Evolutionary conservation across 2,329 filamentous ascomycete genomes (phyloP).

Genomic region (Cercospora brassicicola): DNA sequence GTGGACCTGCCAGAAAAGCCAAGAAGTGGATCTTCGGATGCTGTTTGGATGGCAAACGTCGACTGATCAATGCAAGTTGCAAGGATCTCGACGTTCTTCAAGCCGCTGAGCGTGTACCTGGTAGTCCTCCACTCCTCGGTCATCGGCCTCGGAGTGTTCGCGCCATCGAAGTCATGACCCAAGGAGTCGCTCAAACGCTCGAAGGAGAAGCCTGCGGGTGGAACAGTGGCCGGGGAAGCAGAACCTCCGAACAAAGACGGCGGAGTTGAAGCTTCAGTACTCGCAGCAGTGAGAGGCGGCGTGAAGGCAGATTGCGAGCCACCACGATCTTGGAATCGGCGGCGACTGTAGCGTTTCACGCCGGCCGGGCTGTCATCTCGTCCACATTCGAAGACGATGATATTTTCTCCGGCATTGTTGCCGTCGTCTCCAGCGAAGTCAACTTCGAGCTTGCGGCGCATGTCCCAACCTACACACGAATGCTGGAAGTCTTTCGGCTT

Average conservation of each 20-base stretch:
- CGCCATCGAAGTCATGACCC: slow-evolving; percentile 29
- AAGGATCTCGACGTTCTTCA: slow-evolving; percentile 64
- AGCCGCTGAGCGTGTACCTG: slow-evolving; percentile 60
- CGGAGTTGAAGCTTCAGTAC: slow-evolving; percentile 30
- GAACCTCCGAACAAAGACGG: slow-evolving; percentile 56
- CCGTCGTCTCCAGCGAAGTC: slow-evolving; percentile 84
- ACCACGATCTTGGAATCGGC: slow-evolving; percentile 42
- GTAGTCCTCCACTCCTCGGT: slow-evolving; percentile 68
- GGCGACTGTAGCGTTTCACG: slow-evolving; percentile 61
- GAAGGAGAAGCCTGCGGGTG: slow-evolving; percentile 32
- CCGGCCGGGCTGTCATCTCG: slow-evolving; percentile 56
- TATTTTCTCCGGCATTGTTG: slow-evolving; percentile 71
- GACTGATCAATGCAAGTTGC: slow-evolving; percentile 73
- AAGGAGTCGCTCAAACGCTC: slow-evolving; percentile 30
- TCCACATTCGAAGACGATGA: slow-evolving; percentile 74
- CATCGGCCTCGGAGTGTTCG: slow-evolving; percentile 33
- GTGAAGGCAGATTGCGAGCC: slow-evolving; percentile 23
- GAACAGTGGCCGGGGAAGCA: slow-evolving; percentile 39
- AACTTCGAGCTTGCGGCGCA: slow-evolving; percentile 79
- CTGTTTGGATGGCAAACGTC: slow-evolving; percentile 66
- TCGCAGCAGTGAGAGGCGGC: slow-evolving; percentile 32
- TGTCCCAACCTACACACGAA: slow-evolving; percentile 84
- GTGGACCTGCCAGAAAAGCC: slow-evolving; percentile 57
- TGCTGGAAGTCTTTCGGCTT: slow-evolving; percentile 77
- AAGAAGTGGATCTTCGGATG: slow-evolving; percentile 75